phyloP scores from a whole-genome alignment of 1,139 yeast species.

The Pichia inconspicua region DNA sequence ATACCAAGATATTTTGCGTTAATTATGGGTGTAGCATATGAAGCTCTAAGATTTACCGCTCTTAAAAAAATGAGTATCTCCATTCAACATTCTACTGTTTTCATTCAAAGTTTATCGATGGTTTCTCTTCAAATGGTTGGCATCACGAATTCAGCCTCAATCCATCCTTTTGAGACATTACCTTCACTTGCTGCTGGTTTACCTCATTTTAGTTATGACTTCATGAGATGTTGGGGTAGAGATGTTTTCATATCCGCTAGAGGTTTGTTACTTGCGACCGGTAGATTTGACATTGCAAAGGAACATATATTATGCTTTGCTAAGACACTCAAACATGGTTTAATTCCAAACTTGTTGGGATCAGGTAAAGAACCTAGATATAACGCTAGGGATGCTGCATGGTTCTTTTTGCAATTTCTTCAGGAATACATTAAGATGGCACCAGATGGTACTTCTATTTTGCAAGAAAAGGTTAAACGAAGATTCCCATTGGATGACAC shows the following conservation, averaged over 20 bases:
- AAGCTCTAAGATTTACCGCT: constrained; percentile 66
- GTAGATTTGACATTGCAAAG: constrained; percentile 71
- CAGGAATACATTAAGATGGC: constrained; percentile 70
- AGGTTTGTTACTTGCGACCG: constrained; percentile 73
- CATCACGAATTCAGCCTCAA: constrained; percentile 61
- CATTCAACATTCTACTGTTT: constrained; percentile 56
- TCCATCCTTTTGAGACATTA: constrained; percentile 53
- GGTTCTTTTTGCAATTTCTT: constrained; percentile 84
- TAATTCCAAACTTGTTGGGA: constrained; percentile 87
- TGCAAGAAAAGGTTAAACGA: constrained; percentile 66
- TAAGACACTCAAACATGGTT: constrained; percentile 85
- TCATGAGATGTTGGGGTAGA: constrained; percentile 98
- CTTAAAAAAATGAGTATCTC: constrained; percentile 47
- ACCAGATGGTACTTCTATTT: constrained; percentile 61
- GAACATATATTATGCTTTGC: constrained; percentile 82
- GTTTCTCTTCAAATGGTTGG: constrained; percentile 89
- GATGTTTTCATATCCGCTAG: constrained; percentile 85
- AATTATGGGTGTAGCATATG: constrained; percentile 72
- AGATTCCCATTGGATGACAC: constrained; percentile 78
- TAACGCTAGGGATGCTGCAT: constrained; percentile 94
- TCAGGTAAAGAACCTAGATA: constrained; percentile 91
- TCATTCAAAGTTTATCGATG: constrained; percentile 72
- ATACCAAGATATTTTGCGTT: constrained; percentile 84
- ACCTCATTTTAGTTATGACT: constrained; percentile 85
- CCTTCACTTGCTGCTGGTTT: constrained; percentile 92